phyloP scores from a whole-genome alignment of 2,329 filamentous ascomycete species.

The Ambrosiella beaveri region DNA sequence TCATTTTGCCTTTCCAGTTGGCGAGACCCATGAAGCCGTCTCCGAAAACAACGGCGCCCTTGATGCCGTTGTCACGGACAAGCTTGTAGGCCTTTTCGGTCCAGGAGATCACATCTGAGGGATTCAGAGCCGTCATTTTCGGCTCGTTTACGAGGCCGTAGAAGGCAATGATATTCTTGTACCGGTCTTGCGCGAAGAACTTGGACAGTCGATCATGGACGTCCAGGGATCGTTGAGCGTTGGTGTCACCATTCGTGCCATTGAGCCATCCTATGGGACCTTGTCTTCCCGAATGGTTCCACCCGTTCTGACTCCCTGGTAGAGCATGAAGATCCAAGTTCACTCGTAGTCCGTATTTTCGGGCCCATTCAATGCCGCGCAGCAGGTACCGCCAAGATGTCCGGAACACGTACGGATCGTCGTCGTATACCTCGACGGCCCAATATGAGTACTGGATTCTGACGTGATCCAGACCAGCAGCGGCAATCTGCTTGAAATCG shows the following conservation, averaged over 20 bases:
- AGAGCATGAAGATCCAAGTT: conserved; percentile 88
- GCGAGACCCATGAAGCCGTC: conserved; percentile 85
- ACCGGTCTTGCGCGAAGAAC: conserved; percentile 87
- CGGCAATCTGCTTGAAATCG: conserved; percentile 68
- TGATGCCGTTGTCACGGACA: conserved; percentile 61
- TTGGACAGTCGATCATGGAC: conserved; percentile 72
- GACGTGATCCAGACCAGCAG: conserved; percentile 88
- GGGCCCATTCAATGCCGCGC: conserved; percentile 80
- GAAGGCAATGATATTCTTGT: conserved; percentile 79
- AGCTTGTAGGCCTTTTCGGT: conserved; percentile 54
- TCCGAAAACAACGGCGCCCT: conserved; percentile 62
- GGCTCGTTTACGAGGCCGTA: conserved; percentile 95
- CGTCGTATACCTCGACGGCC: conserved; percentile 71
- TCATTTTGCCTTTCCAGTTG: conserved; percentile 78
- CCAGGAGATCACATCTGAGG: conserved; percentile 57
- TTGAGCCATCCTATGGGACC: conserved; percentile 77
- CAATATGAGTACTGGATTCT: conserved; percentile 92
- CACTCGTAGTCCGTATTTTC: conserved; percentile 78
- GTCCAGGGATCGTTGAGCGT: conserved; percentile 67
- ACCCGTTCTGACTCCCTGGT: conserved; percentile 88
- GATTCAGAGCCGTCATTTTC: conserved; percentile 58
- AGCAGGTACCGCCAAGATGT: conserved; percentile 88
- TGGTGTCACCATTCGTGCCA: conserved; percentile 64
- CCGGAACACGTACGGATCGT: conserved; percentile 72
- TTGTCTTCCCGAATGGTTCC: conserved; percentile 84